Evolutionary conservation across 2,329 filamentous ascomycete species (phyloP), one percentile per base, ranked within the genome.

Genomic region (Xylariomycetidae sp.): DNA sequence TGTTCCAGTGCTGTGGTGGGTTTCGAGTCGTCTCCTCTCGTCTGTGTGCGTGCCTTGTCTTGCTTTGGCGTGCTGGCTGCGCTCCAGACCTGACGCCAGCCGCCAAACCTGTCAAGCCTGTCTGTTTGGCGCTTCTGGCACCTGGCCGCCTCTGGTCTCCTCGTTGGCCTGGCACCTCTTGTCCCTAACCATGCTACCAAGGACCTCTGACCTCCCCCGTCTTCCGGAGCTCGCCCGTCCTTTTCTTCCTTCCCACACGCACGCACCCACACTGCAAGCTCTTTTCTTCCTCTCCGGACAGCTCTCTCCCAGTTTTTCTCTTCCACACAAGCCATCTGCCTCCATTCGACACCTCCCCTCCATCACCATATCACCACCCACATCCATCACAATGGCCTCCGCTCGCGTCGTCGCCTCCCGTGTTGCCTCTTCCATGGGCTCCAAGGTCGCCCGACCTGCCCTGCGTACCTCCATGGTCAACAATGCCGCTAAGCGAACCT

Each of bases 381-480:
- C 43, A 68, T 65, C 70, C 70, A 68, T 79, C 75, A 76, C 75
- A 85, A 88, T 88, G 83, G 79, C 82, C 65, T 74, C 78, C 66
- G 70, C 77, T 65, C 82, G 83, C 70, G 74, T 86, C 65, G 74
- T 85, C 69, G 78, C 82, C 64, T 80, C 81, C 60, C 79, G 83
- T 67, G 74, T 87, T 72, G 80, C 82, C 67, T 74, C 78, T 62
- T 76, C 82, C 69, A 82, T 82, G 77, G 77, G 79, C 64, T 68
- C 73, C 69, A 85, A 83, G 79, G 80, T 79, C 67, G 82, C 82
- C 66, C 82, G 83, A 67, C 82, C 82, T 69, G 79, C 79, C 64
- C 65, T 80, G 60, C 80, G 80, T 58, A 69, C 72, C 58, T 70
- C 73, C 60, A 57, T 79, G 56, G 68, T 71, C 63, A 71, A 67